Base-by-base conservation (phyloP, 768 basidiomycete genomes). In the Dioszegia aurantiaca region DNA sequence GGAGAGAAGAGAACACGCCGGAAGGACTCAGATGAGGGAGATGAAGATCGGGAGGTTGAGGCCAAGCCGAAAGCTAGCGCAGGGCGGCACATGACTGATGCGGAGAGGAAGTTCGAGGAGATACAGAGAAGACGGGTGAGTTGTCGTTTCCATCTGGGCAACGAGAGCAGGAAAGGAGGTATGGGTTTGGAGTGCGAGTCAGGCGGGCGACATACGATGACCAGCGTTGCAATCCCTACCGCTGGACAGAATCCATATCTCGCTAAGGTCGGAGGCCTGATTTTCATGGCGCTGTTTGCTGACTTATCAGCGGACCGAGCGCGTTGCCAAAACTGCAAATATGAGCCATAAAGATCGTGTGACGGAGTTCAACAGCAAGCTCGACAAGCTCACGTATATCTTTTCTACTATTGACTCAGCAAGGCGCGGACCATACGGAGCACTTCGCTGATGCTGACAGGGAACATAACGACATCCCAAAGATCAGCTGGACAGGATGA, bases 401-500 rank as follows among this genome's bases (percentile, higher is more conserved):
- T 8, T 52, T n/a, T 36, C 27, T 43, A 17, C 4, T 47, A n/a
- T n/a, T 37, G 17, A 33, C 19, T 42, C 30, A 23, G 8, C 23
- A 4, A 44, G 24, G 41, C 26, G 26, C 4, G 21, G 11, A 21
- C 21, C 19, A 21, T 14, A n/a, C 5, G 9, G 14, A 28, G 47
- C 24, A n/a, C 16, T 23, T 33, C 39, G 33, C 56, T 51, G 40
- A 56, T 44, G 21, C 12, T 19, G 30, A 9, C 43, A 76, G 75
- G 43, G 75, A 77, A 55, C 73, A 75, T 57, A 70, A 77, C 55
- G 75, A 77, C 57, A 65, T 77, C 63, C 75, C 75, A 11, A 77
- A 63, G 56, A 73, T 75, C 51, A 63, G 73, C 58, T 43, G 39
- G 14, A 58, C 57, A 10, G 57, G 40, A 12, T 57, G 37, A 52